Conservation (phyloP, 139 green algal genomes). For the Diplosphaera chodatii region DNA sequence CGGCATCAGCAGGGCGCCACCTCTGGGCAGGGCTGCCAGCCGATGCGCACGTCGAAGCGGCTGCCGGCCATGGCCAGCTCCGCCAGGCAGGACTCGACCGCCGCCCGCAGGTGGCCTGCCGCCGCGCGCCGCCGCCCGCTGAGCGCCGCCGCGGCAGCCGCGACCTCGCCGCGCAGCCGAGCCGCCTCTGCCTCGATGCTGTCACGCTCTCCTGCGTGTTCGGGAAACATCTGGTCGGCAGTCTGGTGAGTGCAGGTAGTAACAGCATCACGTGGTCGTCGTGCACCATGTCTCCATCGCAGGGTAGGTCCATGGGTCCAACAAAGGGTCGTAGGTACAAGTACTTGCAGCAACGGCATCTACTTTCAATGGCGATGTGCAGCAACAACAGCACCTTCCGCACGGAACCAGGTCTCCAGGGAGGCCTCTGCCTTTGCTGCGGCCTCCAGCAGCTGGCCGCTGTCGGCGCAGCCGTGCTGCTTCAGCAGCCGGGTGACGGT, state of each 20-base stretch:
- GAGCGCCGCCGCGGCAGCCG: conserved; percentile 12
- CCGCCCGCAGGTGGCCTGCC: conserved; percentile 34
- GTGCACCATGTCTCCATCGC: no score
- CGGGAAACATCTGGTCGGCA: no score
- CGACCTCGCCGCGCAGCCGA: conserved; percentile 3
- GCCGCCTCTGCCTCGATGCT: conserved; percentile 17
- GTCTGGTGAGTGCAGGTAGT: no score
- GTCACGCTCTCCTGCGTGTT: conserved; percentile 31
- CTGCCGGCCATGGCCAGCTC: conserved; percentile 62
- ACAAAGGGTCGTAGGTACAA: no score
- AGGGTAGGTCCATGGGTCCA: no score
- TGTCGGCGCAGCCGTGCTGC: conserved; percentile 29
- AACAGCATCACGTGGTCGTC: no score
- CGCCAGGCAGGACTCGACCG: conserved; percentile 53
- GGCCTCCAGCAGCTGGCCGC: conserved; percentile 43
- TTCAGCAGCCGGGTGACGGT: conserved; percentile 29
- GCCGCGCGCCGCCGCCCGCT: conserved; percentile 31
- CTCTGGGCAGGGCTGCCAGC: conserved; percentile 25
- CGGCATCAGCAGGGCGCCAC: no score
- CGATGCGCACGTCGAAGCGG: conserved; percentile 64
- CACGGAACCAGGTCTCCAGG: conserved; percentile 52
- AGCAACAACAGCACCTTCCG: no score
- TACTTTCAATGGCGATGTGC: no score
- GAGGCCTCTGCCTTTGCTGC: conserved; percentile 23
- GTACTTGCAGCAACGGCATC: no score